These are phyloP conservation scores for Leccinellum albellum DNA, from an alignment of 768 basidiomycete genomes.

Conservation along the genomic window DNA sequence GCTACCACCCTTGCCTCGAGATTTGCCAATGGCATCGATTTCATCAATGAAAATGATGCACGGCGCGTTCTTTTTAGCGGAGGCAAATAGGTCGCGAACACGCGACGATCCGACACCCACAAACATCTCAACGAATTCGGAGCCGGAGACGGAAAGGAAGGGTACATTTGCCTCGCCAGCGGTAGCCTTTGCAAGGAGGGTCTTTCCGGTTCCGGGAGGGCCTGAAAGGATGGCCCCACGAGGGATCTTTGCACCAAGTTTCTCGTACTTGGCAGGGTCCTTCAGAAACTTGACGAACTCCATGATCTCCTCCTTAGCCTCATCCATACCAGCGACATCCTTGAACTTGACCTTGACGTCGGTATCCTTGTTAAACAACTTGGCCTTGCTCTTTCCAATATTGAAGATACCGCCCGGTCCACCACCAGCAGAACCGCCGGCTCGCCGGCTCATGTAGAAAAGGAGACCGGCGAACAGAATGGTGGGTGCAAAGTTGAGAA, in stretches of 20 bases:
- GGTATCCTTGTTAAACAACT: conserved; percentile 95
- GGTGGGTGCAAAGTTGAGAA: conserved; percentile 93
- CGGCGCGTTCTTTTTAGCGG: conserved; percentile 95
- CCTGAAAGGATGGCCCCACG: conserved; percentile 93
- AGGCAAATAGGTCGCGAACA: conserved; percentile 95
- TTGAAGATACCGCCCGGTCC: conserved; percentile 90
- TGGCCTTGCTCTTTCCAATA: conserved; percentile 93
- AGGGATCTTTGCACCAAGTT: conserved; percentile 95
- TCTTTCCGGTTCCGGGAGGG: conserved; percentile 98
- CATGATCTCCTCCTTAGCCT: conserved; percentile 99
- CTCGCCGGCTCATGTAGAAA: conserved; percentile 79
- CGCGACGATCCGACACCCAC: conserved; percentile 98
- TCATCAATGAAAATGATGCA: conserved; percentile 99
- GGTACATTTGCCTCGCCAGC: conserved; percentile 97
- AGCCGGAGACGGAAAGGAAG: conserved; percentile 97
- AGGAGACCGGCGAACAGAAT: conserved; percentile 86
- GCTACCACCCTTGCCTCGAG: conserved; percentile 71
- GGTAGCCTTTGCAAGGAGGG: conserved; percentile 94
- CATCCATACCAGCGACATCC: conserved; percentile 99
- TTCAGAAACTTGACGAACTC: conserved; percentile 99
- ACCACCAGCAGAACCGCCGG: conserved; percentile 54
- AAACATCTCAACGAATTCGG: conserved; percentile 99
- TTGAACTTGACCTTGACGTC: conserved; percentile 91
- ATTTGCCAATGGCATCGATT: conserved; percentile 98
- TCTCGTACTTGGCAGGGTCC: conserved; percentile 91